phyloP scores from a whole-genome alignment of 805 yeast genomes.

The Candida stauntonica region DNA sequence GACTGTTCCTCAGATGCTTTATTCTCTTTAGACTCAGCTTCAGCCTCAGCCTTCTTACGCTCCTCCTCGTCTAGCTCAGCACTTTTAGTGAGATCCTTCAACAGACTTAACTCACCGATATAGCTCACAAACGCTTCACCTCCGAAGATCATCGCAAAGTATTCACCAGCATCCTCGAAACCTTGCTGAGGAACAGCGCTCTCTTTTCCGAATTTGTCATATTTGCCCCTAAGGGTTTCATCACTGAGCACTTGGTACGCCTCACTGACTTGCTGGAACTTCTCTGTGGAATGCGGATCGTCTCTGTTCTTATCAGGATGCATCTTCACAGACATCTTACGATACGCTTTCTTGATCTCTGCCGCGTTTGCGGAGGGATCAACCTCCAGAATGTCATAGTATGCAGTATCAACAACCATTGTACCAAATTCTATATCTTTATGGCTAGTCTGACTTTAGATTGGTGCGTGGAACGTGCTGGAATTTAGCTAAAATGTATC shows the following conservation, averaged over 20 bases:
- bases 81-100: constrained; percentile 68
- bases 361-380: constrained; percentile 52
- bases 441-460: neutral
- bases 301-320: constrained; percentile 83
- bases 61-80: constrained; percentile 47
- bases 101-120: constrained; percentile 82
- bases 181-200: constrained; percentile 68
- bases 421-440: too few relatives aligned
- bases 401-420: constrained; percentile 71
- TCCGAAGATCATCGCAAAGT: constrained; percentile 72
- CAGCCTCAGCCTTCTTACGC: constrained; percentile 28
- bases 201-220: constrained; percentile 74
- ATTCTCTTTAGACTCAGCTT: constrained; percentile 28
- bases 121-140: constrained; percentile 84
- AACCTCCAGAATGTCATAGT: constrained; percentile 65
- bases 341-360: constrained; percentile 75
- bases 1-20: constrained; percentile 28
- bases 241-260: constrained; percentile 79
- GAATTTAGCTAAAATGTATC: too few relatives aligned
- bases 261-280: constrained; percentile 56
- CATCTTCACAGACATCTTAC: constrained; percentile 68
- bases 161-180: constrained; percentile 68
- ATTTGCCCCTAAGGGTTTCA: constrained; percentile 55
- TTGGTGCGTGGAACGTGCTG: too few relatives aligned
- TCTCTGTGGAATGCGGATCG: constrained; percentile 70